Evolutionary conservation across 192 early-diverging fungal species (phyloP), one percentile per base, ranked within the genome.

Genomic region (Chytriomyces sp.): DNA sequence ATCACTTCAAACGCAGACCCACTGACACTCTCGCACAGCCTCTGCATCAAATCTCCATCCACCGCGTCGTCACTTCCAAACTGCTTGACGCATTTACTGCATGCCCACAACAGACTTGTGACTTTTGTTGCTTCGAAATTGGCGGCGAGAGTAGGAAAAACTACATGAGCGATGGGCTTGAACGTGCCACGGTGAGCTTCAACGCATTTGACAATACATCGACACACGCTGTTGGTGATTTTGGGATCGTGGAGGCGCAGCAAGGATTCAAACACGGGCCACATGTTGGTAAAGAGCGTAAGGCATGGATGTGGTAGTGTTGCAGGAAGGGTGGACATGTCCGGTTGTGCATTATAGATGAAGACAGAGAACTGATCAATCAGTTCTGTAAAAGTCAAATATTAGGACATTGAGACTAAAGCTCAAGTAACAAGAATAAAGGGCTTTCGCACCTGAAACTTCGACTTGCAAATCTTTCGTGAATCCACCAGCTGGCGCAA

Each of bases 21-120:
- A 68, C 92, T 94, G 69, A 97, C 61, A 7, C 84, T 82, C 61
- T 92, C 86, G 10, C 94, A 83, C 67, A 94, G 71, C 23, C 80
- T 48, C 57, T 90, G 67, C 45, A 93, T 82, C 66, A 85, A 77
- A 66, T 80, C 78, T 60, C 86, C 82, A 73, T 79, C 82, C 48
- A 75, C 75, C 45, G 86, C 89, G 75, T 90, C 88, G n/a, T 75
- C 80, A 16, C 76, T 68, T 20, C 82, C 88, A 89, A 91, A 90
- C 53, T 89, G 87, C 16, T 87, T 79, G 16, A 96, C 86, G 75
- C 89, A 86, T 59, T 90, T 86, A 5, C 81, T 80, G 28, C 90
- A 85, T 2, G 93, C 88, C 97, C 97, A 98, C 63, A 98, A 81
- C 73, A 95, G 94, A 47, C 87, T 89, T 46, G 91, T 80, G 23